phyloP scores from a whole-genome alignment of 139 green algal species.

The Nannochloris sp. region DNA sequence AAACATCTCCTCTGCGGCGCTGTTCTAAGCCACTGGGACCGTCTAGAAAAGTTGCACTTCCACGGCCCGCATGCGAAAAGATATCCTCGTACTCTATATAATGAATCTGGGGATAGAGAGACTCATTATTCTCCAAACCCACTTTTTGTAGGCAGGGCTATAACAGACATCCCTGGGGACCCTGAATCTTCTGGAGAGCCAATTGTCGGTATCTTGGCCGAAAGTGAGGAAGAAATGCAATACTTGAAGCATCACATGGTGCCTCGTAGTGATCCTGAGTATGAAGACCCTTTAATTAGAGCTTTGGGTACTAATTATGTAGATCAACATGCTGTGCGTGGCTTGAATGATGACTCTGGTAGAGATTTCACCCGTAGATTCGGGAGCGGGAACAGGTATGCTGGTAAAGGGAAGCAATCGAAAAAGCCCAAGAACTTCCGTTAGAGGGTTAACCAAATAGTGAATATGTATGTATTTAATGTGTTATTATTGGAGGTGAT shows the following conservation, averaged over 20 bases:
- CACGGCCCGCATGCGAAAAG: neutral
- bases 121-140: neutral
- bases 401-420: too few relatives aligned
- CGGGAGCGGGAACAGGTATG: too few relatives aligned
- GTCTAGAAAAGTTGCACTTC: neutral
- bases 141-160: neutral
- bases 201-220: conserved; percentile 17
- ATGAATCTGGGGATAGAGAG: neutral
- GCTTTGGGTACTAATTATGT: neutral
- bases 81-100: too few relatives aligned
- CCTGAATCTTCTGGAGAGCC: conserved; percentile 1
- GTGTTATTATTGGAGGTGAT: too few relatives aligned
- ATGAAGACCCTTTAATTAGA: neutral
- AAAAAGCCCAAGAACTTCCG: conserved; percentile 1
- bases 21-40: conserved; percentile 14
- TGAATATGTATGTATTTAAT: too few relatives aligned
- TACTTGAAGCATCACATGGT: conserved; percentile 7
- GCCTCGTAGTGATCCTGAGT: neutral
- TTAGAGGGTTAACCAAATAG: too few relatives aligned
- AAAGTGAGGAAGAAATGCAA: conserved; percentile 10
- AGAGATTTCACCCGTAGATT: neutral
- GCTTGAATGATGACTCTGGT: neutral
- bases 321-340: neutral
- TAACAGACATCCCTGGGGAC: neutral
- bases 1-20: conserved; percentile 22